Conservation (phyloP, 2,329 filamentous ascomycete species). For the Trichocomaceae sp. region DNA sequence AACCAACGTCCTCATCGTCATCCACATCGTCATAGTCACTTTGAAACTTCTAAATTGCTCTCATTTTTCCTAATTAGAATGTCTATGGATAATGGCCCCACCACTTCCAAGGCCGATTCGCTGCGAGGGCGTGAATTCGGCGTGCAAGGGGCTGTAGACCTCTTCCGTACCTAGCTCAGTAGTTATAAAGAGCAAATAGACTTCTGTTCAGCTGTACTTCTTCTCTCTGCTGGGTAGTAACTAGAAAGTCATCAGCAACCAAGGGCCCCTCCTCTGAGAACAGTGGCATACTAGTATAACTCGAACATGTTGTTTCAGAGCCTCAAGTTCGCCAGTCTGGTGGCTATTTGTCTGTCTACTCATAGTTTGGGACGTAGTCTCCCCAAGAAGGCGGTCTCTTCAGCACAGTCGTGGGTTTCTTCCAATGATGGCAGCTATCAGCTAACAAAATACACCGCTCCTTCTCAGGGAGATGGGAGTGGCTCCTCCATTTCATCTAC, state of each 20-base stretch:
- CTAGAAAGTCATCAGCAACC: not conserved
- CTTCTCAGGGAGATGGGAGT: not conserved
- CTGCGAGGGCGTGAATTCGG: not conserved
- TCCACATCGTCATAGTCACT: not conserved
- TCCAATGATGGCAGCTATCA: conserved; percentile 4
- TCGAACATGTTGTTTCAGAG: conserved; percentile 1
- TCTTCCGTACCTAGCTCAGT: not conserved
- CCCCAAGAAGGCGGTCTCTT: not conserved
- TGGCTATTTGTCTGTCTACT: not conserved
- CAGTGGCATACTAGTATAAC: not conserved
- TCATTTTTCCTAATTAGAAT: not conserved
- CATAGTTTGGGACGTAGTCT: not conserved
- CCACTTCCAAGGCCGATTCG: not conserved
- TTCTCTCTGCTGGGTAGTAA: not conserved
- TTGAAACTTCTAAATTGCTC: not conserved
- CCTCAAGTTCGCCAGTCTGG: conserved; percentile 2
- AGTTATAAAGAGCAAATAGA: not conserved
- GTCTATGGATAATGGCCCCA: not conserved
- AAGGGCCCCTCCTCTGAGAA: not conserved
- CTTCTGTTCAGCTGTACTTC: not conserved
- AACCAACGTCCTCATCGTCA: not conserved
- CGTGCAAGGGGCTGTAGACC: not conserved
- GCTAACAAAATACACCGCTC: conserved; percentile 1
- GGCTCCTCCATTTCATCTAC: not conserved
- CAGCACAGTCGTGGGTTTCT: conserved; percentile 1